Conservation (phyloP, 176 grass and related monocot species). For the Cocos nucifera region DNA sequence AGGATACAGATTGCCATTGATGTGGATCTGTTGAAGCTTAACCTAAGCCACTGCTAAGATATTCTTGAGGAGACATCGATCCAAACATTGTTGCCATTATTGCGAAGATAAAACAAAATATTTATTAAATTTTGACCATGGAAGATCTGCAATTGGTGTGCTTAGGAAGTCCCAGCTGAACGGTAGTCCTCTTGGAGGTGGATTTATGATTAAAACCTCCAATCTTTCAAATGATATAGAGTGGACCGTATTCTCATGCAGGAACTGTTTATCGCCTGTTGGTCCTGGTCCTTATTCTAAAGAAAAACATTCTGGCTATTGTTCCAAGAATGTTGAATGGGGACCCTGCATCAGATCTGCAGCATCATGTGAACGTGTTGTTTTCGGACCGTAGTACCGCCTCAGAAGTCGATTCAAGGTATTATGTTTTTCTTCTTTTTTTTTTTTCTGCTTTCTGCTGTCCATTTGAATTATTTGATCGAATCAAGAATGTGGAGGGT, state of each 20-base stretch:
- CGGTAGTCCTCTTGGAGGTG: conserved; percentile 66
- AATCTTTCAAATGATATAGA: conserved; percentile 59
- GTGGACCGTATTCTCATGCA: conserved; percentile 63
- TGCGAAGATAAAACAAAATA: neutral
- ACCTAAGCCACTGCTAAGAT: too few species aligned
- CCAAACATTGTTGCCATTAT: neutral
- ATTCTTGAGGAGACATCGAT: too few species aligned
- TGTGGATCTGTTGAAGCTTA: too few species aligned
- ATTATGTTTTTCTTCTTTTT: conserved; percentile 14
- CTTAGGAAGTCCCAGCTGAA: conserved; percentile 29
- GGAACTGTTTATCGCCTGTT: conserved; percentile 50
- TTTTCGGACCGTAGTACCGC: conserved; percentile 50
- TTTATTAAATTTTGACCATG: conserved; percentile 7
- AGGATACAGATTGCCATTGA: too few species aligned
- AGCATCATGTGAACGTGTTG: conserved; percentile 55
- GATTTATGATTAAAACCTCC: conserved; percentile 53
- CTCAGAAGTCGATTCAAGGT: conserved; percentile 61
- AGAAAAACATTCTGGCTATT: too few species aligned
- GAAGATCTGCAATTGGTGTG: conserved; percentile 10
- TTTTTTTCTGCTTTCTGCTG: neutral
- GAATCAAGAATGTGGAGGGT: too few species aligned
- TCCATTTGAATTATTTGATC: too few species aligned
- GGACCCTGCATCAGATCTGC: conserved; percentile 37
- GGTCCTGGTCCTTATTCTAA: conserved; percentile 61
- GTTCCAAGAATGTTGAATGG: conserved; percentile 45